Evolutionary conservation across 2,329 filamentous ascomycete genomes (phyloP).

Genomic region (Cladosporium oxysporum): DNA sequence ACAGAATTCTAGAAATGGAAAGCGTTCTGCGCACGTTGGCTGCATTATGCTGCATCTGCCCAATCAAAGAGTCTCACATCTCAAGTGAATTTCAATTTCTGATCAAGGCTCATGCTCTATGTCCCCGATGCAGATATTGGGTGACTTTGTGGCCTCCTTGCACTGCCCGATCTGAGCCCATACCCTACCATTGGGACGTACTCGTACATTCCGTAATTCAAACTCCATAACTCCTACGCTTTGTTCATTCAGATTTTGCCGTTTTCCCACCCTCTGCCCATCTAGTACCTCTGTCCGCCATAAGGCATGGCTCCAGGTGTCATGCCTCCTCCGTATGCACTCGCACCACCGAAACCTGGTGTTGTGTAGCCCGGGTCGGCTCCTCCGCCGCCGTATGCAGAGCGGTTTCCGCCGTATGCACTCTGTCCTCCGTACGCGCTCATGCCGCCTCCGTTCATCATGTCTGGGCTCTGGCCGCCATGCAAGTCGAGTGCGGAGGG

Average conservation of each 20-base stretch:
- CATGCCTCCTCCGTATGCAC: slow-evolving; percentile 62
- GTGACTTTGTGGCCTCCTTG: background rate
- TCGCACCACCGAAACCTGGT: slow-evolving; percentile 59
- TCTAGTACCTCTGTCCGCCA: slow-evolving; percentile 23
- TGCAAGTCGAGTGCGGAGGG: slow-evolving; percentile 55
- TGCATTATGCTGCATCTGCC: background rate
- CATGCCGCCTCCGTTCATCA: slow-evolving; percentile 64
- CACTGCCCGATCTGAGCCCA: background rate
- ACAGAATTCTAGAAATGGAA: too few species aligned
- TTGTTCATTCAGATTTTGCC: slow-evolving; percentile 5
- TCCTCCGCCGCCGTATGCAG: slow-evolving; percentile 56
- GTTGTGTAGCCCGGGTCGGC: slow-evolving; percentile 62
- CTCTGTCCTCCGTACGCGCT: slow-evolving; percentile 68
- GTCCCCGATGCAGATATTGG: background rate
- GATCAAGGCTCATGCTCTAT: background rate
- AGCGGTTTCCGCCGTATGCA: slow-evolving; percentile 66
- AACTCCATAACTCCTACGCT: slow-evolving; percentile 12
- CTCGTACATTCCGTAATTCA: slow-evolving; percentile 2
- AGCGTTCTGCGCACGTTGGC: background rate
- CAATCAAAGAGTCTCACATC: background rate
- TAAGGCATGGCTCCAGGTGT: slow-evolving; percentile 30
- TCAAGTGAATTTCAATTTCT: background rate
- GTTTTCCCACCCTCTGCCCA: background rate
- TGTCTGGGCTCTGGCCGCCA: slow-evolving; percentile 56
- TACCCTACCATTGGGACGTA: background rate